Base-by-base conservation (phyloP, 2,329 filamentous ascomycete species). In the Arthrobotrys conoides region DNA sequence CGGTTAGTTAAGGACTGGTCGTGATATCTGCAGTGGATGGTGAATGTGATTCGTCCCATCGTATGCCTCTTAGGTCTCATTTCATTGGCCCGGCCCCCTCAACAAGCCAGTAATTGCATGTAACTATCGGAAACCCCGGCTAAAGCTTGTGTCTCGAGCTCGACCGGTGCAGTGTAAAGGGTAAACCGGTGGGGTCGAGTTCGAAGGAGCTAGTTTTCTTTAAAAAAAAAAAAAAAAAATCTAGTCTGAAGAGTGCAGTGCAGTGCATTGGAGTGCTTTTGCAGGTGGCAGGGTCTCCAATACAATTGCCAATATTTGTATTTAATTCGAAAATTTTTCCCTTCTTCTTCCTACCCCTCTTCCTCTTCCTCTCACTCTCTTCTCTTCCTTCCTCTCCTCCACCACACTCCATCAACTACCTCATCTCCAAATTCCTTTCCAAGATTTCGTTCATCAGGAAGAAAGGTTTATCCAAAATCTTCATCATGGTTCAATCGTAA, bases 401-500 rank as follows among this genome's bases (percentile, higher is more conserved):
- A 61, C 44, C 44, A 46, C 64, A 67, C 66, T 59, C 36, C 41
- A 36, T 16, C 59, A 41, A 38, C 51, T 70, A 36, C 65, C 63
- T 70, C 48, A 53, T 64, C 59, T 33, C 22, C 36, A 55, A 46
- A 55, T 30, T 68, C 55, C 59, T 67, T 71, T 80, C 71, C 68
- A 73, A 57, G 55, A 81, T 80, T 71, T 71, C 76, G 49, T 80
- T 73, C 71, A 57, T 71, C 36, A 57, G 66, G 57, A 76, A 70
- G 66, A 80, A 76, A 72, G 69, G 75, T 71, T 76, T 72, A 64
- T 38, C 49, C 30, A 70, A 71, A 24, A 67, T 71, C 44, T 80
- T 85, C 84, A 88, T 84, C 82, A 89, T 89, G 88, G 88, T 89
- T 87, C 87, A 88, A 87, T 89, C 88, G 87, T 89, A 85, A 84